Evolutionary conservation across 2,329 filamentous ascomycete genomes (phyloP), one percentile per base, ranked within the genome.

Genomic region (Chaetothyriales sp.): DNA sequence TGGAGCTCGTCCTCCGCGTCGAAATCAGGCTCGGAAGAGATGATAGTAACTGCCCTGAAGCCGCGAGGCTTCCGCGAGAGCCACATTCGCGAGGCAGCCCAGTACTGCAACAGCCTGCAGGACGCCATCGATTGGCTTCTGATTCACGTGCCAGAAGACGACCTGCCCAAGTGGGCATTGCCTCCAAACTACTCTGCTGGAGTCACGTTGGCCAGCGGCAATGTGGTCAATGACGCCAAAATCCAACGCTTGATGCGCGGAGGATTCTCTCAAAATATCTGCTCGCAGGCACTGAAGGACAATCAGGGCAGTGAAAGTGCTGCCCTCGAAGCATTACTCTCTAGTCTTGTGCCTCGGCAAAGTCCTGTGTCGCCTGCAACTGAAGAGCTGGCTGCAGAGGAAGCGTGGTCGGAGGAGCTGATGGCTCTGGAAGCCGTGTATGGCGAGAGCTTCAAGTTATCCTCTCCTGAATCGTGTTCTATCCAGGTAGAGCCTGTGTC

Each of bases 131-230:
- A 96, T 65, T 98, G 92, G 92, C 75, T 98, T 15, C 76, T 98
- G 47, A 89, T 96, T 48, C 90, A 98, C 66, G 88, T 98, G 2
- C 92, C 92, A 1, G 92, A 98, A 64, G 92, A 98, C 63, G 92
- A 96, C 61, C 71, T 96, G n/a, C 92, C 92, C 1, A 73, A 78
- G 5, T 96, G 90, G 88, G 86, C 86, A 59, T 71, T 98, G 43
- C 92, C 92, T 0, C 89, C 93, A 67, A 85, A 82, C 54, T 98
- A 98, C 65, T 81, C 85, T 9, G 90, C 89, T 25, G 92, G 92
- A 19, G 82, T 96, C 22, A 87, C 83, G 44, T 81, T 98, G 56
- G 90, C 82, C 1, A 84, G 84, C 48, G 84, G 81, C 5, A 84
- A 95, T 63, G 66, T 95, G 54, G 85, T 80, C 63, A 79, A 80